Base-by-base conservation (phyloP, 371 early-diverging fungal genomes). In the Syncephalastrum monosporum region DNA sequence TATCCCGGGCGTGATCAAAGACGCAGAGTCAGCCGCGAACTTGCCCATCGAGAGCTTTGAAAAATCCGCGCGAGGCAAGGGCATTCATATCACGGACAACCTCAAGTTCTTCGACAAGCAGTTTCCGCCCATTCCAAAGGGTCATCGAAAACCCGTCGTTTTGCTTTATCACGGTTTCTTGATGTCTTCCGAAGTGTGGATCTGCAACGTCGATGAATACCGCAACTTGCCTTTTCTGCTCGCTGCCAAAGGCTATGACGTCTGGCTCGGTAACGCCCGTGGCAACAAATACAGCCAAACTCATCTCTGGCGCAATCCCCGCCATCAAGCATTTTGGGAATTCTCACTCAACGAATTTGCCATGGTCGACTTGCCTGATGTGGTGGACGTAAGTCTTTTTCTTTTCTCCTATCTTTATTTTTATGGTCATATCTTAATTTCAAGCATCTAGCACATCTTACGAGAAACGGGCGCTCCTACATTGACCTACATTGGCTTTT, bases 231-330 rank as follows among this genome's bases (percentile, higher is more conserved):
- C 91, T 10, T 86, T 88, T 50, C 56, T 86, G 14, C 74, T 93
- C 33, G 89, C 83, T n/a, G 82, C 87, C 46, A 81, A 85, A 13
- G 95, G 96, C 50, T 97, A 93, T 68, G 98, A 97, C 69, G 98
- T 98, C 0, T 98, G 98, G 98, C 64, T 98, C 15, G 97, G 95
- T 24, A 97, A 98, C 65, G 87, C 91, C n/a, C 82, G 98, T 12
- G 97, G 97, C 24, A 96, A 96, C 82, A 97, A 97, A 73, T 97
- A 97, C 66, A 88, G 89, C 38, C 91, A 90, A 61, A 93, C 92
- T 61, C 96, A 97, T 70, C 60, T 81, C 29, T 73, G 71, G 38
- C 71, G 81, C 17, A 87, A 81, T 43, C 87, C 93, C 0, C 69
- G 72, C 41, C 81, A 90, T 51, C 82, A 83, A 47, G 75, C 75